Evolutionary conservation across 768 basidiomycete genomes (phyloP).

Genomic region (Chalciporus pseudorubinellus): DNA sequence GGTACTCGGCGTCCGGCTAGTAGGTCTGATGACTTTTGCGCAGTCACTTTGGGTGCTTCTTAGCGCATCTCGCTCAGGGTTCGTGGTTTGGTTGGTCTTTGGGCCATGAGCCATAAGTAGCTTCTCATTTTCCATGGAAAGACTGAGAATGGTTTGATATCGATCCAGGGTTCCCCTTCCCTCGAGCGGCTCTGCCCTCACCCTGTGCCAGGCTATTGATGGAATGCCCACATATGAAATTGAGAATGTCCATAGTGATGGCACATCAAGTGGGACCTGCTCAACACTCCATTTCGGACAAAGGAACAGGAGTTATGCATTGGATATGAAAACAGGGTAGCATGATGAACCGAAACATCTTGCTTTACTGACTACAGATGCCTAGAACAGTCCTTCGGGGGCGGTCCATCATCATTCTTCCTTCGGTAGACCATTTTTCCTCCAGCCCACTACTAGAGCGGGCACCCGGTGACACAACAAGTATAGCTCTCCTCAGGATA

Average conservation of each 20-base stretch:
- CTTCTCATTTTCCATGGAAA: constrained; percentile 2
- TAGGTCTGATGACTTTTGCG: constrained; percentile 9
- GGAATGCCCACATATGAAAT: background rate
- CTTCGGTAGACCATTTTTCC: constrained; percentile 21
- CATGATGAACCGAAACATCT: constrained; percentile 19
- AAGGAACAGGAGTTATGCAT: constrained; percentile 15
- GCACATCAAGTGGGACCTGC: background rate
- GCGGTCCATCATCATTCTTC: constrained; percentile 25
- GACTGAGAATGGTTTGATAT: constrained; percentile 6
- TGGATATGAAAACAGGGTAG: constrained; percentile 25
- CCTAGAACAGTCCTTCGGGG: constrained; percentile 29
- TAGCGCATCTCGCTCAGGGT: constrained; percentile 17
- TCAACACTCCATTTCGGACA: constrained; percentile 12
- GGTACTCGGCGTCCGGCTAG: constrained; percentile 9
- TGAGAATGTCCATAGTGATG: background rate
- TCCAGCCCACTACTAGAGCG: constrained; percentile 34
- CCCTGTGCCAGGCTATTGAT: too few relatives aligned
- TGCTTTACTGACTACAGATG: constrained; percentile 17
- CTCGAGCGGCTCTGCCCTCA: background rate
- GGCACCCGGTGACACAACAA: constrained; percentile 24
- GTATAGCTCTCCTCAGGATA: constrained; percentile 25
- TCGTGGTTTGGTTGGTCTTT: constrained; percentile 10
- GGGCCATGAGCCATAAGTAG: background rate
- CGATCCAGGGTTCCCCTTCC: constrained; percentile 18
- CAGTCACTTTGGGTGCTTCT: constrained; percentile 15